Evolutionary conservation across 2,329 filamentous ascomycete genomes (phyloP), one percentile per base, ranked within the genome.

Genomic region (Aspergillus ochraceus): DNA sequence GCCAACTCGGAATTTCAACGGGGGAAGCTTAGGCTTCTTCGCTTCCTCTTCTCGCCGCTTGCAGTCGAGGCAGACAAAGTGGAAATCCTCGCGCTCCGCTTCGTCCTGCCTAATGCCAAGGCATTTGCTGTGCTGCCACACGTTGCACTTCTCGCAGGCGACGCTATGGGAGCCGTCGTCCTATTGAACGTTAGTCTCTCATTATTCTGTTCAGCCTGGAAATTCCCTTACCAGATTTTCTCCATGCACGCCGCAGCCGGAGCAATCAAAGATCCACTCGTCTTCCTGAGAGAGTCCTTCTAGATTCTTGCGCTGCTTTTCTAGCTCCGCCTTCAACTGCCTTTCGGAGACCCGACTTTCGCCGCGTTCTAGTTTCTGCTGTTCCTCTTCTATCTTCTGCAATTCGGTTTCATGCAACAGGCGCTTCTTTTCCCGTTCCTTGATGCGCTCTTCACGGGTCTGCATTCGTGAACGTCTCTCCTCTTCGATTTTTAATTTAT

Each of bases 71-170:
- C 94, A 98, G 64, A 97, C 76, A 70, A 97, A 97, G 62, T 91
- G 88, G 70, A 98, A 98, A 65, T 96, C 90, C 1, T 91, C 87
- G 51, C 88, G 83, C 64, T 97, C 94, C 0, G 92, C 93, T 63
- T 93, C 90, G 60, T 84, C 80, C 68, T 96, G 86, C 50, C 85
- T 84, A 64, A 98, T 90, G 46, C 88, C 89, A 60, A 97, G 85
- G 71, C 95, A 99, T 69, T 90, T 91, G 81, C 92, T 96, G 72
- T 99, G 95, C 74, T 98, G 94, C 95, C 95, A 99, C 52, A 96
- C 89, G 71, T 89, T 96, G 80, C 95, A 99, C 66, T 84, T 88
- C 72, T 99, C 95, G 77, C 95, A 99, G 29, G 93, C 90, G 64
- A 99, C 88, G 73, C 92, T 97, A 72, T 97, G 93, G 8, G 91